These are phyloP conservation scores for Aspergillus homomorphus DNA, from an alignment of 495 filamentous ascomycete species.

Conservation along the genomic window DNA sequence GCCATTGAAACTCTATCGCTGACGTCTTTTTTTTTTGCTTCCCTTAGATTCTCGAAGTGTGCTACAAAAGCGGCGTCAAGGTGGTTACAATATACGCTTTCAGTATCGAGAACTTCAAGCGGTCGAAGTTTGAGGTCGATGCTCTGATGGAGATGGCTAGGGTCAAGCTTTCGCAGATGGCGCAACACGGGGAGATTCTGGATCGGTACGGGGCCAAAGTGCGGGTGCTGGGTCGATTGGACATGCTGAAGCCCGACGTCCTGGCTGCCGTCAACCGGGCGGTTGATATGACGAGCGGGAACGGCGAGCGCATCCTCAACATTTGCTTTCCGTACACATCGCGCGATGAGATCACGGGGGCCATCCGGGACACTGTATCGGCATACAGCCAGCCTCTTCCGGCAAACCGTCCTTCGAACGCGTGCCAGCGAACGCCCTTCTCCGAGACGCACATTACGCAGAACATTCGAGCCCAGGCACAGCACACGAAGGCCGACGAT, in stretches of 20 bases:
- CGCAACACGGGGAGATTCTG: slow-evolving; percentile 88
- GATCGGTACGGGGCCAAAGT: slow-evolving; percentile 90
- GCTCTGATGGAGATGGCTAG: slow-evolving; percentile 98
- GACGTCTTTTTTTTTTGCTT: background rate
- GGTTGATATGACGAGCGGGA: slow-evolving; percentile 75
- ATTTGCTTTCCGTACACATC: slow-evolving; percentile 98
- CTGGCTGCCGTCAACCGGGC: slow-evolving; percentile 81
- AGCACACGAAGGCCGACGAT: slow-evolving; percentile 42
- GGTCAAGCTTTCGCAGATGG: slow-evolving; percentile 83
- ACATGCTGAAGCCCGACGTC: slow-evolving; percentile 80
- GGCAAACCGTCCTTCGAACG: slow-evolving; percentile 26
- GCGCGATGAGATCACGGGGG: slow-evolving; percentile 91
- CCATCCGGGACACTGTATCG: slow-evolving; percentile 79
- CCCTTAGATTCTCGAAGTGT: slow-evolving; percentile 83
- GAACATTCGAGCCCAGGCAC: slow-evolving; percentile 64
- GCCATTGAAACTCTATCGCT: background rate
- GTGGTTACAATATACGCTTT: slow-evolving; percentile 98
- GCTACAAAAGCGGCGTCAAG: slow-evolving; percentile 91
- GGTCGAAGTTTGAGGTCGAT: slow-evolving; percentile 96
- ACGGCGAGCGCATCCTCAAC: slow-evolving; percentile 81
- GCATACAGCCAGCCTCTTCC: slow-evolving; percentile 70
- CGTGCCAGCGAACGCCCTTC: slow-evolving; percentile 62
- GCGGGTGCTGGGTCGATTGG: slow-evolving; percentile 75
- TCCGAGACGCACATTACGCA: slow-evolving; percentile 82
- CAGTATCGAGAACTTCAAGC: slow-evolving; percentile 98